Evolutionary conservation across 164 flowering plant genomes (phyloP), one percentile per base, ranked within the genome.

Genomic region (Dillenia suffruticosa): DNA sequence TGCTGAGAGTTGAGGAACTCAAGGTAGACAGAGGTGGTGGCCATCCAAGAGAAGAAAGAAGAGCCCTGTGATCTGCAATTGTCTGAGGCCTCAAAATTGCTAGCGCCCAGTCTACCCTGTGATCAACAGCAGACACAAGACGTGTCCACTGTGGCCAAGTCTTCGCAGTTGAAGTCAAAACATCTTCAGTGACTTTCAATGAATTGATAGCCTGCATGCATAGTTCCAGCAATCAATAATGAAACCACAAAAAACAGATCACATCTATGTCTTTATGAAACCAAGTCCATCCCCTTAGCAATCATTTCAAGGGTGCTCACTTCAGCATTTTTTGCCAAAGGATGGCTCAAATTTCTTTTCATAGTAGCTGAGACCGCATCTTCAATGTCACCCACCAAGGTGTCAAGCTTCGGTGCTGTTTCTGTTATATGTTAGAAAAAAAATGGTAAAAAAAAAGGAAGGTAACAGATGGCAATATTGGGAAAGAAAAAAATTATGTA

Each of bases 41-140:
- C 98, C 99, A 95, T 63, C 97, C 89, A 67, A 95, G 90, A 56
- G 98, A 90, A 69, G 83, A 46, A 70, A 95, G 95, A 77, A 87
- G 91, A 4, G 79, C 61, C 3, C 98, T 78, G 52, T 95, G 90
- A 74, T 90, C 97, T 32, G 95, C 96, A 77, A 92, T 88, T 45
- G 89, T 92, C 59, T 88, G 97, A 54, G 99, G 99, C 73, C 98
- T 85, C 61, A 92, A 68, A 64, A 86, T 77, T 57, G 98, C 97
- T 56, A 92, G 77, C 58, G 98, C 92, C 62, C 95, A 76, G 76
- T 92, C 99, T 13, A 92, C 84, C 70, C 99, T 83, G 67, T 84
- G 88, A 81, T 95, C 98, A 76, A 89, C 99, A 44, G 95, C 94
- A 58, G 91, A 79, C 22, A 92, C 82, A 58, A 95, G 92, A 53